These are phyloP conservation scores for Paspalum notatum DNA, from an alignment of 176 grass and related monocot species.

Conservation along the genomic window DNA sequence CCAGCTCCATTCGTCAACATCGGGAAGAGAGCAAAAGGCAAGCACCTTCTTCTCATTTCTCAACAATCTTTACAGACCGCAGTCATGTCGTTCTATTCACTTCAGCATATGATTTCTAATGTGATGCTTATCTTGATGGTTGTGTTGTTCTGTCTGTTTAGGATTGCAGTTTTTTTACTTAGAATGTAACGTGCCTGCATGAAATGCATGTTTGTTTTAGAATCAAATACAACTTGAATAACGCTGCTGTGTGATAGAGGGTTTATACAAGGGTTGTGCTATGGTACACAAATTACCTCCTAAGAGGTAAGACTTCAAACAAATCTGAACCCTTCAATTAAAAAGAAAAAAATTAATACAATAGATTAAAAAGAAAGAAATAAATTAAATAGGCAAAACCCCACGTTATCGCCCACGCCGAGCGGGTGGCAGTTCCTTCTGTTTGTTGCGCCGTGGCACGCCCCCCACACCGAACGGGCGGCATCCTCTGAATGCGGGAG, in stretches of 20 bases:
- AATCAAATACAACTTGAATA: neutral
- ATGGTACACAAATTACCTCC: too few relatives aligned
- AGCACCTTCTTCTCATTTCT: neutral
- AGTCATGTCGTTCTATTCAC: neutral
- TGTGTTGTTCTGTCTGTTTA: neutral
- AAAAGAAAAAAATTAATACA: too few relatives aligned
- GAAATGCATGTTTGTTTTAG: neutral
- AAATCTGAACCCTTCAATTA: too few relatives aligned
- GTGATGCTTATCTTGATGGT: neutral
- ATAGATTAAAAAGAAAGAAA: too few relatives aligned
- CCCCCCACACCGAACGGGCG: too few relatives aligned
- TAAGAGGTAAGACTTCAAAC: too few relatives aligned
- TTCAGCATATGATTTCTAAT: neutral
- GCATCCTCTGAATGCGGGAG: too few relatives aligned
- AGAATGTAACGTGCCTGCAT: neutral
- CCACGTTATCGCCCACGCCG: too few relatives aligned
- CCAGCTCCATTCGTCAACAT: constrained; percentile 62
- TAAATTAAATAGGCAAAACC: too few relatives aligned
- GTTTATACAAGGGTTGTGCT: neutral
- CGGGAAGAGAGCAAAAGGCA: constrained; percentile 76
- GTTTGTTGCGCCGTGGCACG: too few relatives aligned
- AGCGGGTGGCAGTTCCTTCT: too few relatives aligned
- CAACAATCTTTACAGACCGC: neutral
- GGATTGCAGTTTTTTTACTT: neutral
- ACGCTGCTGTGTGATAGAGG: neutral